phyloP scores from a whole-genome alignment of 2,329 filamentous ascomycete species.

The Tympanopsis confertula region DNA sequence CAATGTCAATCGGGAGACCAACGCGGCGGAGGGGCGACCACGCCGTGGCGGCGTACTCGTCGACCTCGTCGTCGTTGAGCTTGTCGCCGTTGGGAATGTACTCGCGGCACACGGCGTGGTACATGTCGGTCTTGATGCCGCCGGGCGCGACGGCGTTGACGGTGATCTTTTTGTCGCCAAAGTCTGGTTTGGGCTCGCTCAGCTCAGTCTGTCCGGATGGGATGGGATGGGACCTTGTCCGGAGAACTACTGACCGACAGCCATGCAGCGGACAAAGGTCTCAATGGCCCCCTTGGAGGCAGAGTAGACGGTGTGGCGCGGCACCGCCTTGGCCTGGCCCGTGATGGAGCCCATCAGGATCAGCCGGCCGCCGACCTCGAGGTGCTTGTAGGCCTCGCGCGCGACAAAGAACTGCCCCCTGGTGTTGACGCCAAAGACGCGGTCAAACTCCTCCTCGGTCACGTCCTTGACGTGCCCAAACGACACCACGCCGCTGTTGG shows the following conservation, averaged over 20 bases:
- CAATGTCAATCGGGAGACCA: slow-evolving; percentile 57
- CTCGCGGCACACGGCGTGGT: slow-evolving; percentile 51
- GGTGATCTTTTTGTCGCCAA: slow-evolving; percentile 48
- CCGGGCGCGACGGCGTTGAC: slow-evolving; percentile 48
- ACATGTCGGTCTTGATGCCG: slow-evolving; percentile 34
- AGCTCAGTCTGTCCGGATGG: no score
- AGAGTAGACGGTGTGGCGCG: slow-evolving; percentile 63
- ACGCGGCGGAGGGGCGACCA: slow-evolving; percentile 56
- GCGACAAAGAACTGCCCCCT: slow-evolving; percentile 64
- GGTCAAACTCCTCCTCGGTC: slow-evolving; percentile 59
- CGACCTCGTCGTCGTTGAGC: slow-evolving; percentile 42
- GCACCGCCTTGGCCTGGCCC: slow-evolving; percentile 53
- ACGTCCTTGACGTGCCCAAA: slow-evolving; percentile 61
- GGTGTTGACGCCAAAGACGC: slow-evolving; percentile 58
- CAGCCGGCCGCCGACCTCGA: slow-evolving; percentile 56
- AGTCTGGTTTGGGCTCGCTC: slow-evolving; percentile 37
- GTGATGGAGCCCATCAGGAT: slow-evolving; percentile 68
- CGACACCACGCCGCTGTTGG: slow-evolving; percentile 57
- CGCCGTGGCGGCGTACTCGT: slow-evolving; percentile 47
- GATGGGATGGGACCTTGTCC: slow-evolving; percentile 8
- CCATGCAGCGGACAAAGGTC: slow-evolving; percentile 65
- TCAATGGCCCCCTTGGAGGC: slow-evolving; percentile 68
- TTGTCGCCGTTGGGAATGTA: slow-evolving; percentile 47
- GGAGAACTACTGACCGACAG: slow-evolving; percentile 39
- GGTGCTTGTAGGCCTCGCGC: slow-evolving; percentile 57